Evolutionary conservation across 78 protist species (phyloP), one percentile per base, ranked within the genome.

Genomic region (Fonticula alba): DNA sequence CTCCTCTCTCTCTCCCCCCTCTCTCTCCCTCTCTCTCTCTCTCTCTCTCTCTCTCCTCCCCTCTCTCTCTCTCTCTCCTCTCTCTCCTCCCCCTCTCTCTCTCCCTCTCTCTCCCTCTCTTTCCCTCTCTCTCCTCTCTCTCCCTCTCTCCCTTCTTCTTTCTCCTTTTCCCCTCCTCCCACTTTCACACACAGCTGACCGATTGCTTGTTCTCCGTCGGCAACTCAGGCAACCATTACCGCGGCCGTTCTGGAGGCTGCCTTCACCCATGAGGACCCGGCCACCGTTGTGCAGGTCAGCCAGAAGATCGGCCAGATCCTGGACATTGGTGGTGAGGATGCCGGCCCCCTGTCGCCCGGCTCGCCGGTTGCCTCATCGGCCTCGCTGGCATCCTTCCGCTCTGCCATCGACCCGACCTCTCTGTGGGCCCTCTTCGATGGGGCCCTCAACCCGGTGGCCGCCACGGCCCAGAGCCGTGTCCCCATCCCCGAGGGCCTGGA

Each of bases 381-480:
- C 27, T n/a, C 22, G 20, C 40, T 4, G 27, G 29, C 31, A 7
- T n/a, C 13, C 24, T 59, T 5, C 50, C 3, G 37, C 66, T 2
- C n/a, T 38, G 33, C 9, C 5, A 51, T 15, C n/a, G 51, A 17
- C 11, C 53, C 9, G 20, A 20, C 47, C 13, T 67, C 79, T 54
- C 15, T 15, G 47, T 71, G 73, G 58, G 29, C 61, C 1, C 68
- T 86, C 26, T 83, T 81, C 36, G 66, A 57, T 14, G 92, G 80
- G 32, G 76, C 80, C 46, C 51, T 86, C 29, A 74, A 76, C 57
- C 89, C 88, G 20, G 88, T 86, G 33, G 92, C 89, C 3, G 67
- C 87, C 46, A 74, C 69, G 40, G 86, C 86, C 27, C 92, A 86
- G 64, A 31, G 43, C 65, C 83, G 83, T 65, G 92, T 86, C 22